Evolutionary conservation across 169 alveolate species (phyloP).

Genomic region (Eimeria sp.): DNA sequence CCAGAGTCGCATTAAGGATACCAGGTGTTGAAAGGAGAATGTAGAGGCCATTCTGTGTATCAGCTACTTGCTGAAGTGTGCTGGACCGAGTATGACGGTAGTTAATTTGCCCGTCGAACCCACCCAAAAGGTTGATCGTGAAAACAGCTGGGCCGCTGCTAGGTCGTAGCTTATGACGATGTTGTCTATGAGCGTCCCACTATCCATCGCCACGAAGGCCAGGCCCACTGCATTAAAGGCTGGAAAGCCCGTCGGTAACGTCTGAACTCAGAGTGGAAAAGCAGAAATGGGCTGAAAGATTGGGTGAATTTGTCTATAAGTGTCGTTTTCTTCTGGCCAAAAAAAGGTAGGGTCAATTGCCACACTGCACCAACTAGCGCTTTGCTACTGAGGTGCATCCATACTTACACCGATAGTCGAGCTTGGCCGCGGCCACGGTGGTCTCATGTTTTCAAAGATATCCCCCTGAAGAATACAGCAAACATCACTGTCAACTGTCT

Average conservation of each 20-base stretch:
- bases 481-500: neutral
- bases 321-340: neutral
- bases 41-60: neutral
- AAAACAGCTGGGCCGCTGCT: conserved; percentile 12
- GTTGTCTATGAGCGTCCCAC: conserved; percentile 52
- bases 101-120: neutral
- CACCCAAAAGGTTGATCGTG: conserved; percentile 58
- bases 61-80: neutral
- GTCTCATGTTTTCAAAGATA: conserved; percentile 12
- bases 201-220: conserved; percentile 53
- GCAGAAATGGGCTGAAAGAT: neutral
- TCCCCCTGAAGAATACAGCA: conserved; percentile 32
- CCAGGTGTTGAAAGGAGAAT: neutral
- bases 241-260: neutral
- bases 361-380: neutral
- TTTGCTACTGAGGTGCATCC: neutral
- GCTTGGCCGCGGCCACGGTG: conserved; percentile 47
- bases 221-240: conserved; percentile 58
- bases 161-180: conserved; percentile 13
- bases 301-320: neutral
- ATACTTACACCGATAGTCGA: neutral
- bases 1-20: no score
- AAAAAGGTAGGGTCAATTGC: neutral
- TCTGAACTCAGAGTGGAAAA: neutral
- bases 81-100: neutral